Evolutionary conservation across 768 basidiomycete genomes (phyloP).

Genomic region (Exidia glandulosa): DNA sequence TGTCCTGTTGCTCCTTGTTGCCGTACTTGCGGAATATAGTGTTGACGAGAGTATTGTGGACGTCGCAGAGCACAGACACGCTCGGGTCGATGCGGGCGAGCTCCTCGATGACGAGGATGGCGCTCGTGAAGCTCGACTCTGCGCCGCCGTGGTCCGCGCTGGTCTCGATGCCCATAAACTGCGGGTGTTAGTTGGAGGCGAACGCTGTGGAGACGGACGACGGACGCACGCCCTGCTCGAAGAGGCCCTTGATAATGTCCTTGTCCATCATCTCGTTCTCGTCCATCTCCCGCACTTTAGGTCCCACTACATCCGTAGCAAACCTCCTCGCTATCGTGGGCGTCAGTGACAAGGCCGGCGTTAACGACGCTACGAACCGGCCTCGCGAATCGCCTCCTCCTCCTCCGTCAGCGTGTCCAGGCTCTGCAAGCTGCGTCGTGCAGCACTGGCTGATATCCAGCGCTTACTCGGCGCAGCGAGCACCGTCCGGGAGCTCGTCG

Average conservation of each 20-base stretch:
- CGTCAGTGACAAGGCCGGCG: not conserved
- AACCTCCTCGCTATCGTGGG: slow-evolving; percentile 82
- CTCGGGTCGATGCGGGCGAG: slow-evolving; percentile 93
- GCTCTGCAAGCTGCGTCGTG: slow-evolving; percentile 24
- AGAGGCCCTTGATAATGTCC: slow-evolving; percentile 71
- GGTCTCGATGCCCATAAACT: slow-evolving; percentile 99
- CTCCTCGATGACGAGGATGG: slow-evolving; percentile 95
- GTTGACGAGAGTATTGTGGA: slow-evolving; percentile 97
- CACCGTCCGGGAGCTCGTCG: not conserved
- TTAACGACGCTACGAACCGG: slow-evolving; percentile 65
- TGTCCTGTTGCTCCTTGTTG: slow-evolving; percentile 71
- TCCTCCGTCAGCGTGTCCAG: slow-evolving; percentile 85
- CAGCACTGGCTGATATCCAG: not conserved
- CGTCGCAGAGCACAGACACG: slow-evolving; percentile 93
- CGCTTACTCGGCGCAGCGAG: not conserved
- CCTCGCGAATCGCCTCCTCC: slow-evolving; percentile 84
- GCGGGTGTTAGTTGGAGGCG: slow-evolving; percentile 2
- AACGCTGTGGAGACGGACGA: not conserved
- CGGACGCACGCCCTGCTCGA: slow-evolving; percentile 80
- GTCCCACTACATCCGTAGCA: slow-evolving; percentile 78
- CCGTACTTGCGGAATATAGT: slow-evolving; percentile 85
- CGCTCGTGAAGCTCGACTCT: slow-evolving; percentile 85
- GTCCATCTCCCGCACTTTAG: slow-evolving; percentile 95
- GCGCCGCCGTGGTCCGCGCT: slow-evolving; percentile 72
- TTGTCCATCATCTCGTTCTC: slow-evolving; percentile 95